Conservation (phyloP, 768 basidiomycete genomes). For the Podaxis sp. region DNA sequence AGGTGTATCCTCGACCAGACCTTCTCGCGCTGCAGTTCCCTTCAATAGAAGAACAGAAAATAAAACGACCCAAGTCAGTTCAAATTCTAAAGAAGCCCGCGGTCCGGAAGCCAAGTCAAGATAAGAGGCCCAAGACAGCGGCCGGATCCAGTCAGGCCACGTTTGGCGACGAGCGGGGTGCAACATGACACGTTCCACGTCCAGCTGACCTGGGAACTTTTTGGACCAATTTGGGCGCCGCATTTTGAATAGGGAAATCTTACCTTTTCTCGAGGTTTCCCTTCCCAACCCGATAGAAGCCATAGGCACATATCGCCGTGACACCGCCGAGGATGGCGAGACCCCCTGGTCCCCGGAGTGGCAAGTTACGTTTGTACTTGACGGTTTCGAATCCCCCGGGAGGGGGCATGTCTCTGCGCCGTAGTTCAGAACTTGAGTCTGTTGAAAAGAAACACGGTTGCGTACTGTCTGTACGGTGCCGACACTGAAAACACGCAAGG, state of each 20-base stretch:
- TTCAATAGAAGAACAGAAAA: slow-evolving; percentile 36
- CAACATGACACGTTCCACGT: slow-evolving; percentile 63
- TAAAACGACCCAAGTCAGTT: slow-evolving; percentile 38
- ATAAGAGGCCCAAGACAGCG: slow-evolving; percentile 41
- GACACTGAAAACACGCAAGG: slow-evolving; percentile 42
- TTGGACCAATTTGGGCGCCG: slow-evolving; percentile 11
- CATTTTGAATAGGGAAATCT: slow-evolving; percentile 30
- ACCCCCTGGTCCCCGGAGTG: slow-evolving; percentile 84
- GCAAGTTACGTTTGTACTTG: slow-evolving; percentile 95
- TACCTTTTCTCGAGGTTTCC: slow-evolving; percentile 94
- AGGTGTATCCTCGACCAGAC: slow-evolving; percentile 95
- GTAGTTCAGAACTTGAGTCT: background rate
- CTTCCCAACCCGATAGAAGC: slow-evolving; percentile 88
- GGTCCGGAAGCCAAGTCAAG: slow-evolving; percentile 38
- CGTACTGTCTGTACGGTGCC: slow-evolving; percentile 63
- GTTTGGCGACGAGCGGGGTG: slow-evolving; percentile 67
- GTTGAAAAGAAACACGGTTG: slow-evolving; percentile 22
- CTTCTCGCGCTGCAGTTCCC: slow-evolving; percentile 91
- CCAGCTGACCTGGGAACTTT: slow-evolving; percentile 48
- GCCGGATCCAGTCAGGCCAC: slow-evolving; percentile 67
- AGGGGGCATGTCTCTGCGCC: slow-evolving; percentile 92
- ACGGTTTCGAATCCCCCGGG: slow-evolving; percentile 88
- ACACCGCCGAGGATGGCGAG: slow-evolving; percentile 85
- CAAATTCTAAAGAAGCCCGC: slow-evolving; percentile 34
- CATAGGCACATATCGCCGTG: slow-evolving; percentile 80